Conservation (phyloP, 176 grass and related monocot genomes). For the Areca catechu region DNA sequence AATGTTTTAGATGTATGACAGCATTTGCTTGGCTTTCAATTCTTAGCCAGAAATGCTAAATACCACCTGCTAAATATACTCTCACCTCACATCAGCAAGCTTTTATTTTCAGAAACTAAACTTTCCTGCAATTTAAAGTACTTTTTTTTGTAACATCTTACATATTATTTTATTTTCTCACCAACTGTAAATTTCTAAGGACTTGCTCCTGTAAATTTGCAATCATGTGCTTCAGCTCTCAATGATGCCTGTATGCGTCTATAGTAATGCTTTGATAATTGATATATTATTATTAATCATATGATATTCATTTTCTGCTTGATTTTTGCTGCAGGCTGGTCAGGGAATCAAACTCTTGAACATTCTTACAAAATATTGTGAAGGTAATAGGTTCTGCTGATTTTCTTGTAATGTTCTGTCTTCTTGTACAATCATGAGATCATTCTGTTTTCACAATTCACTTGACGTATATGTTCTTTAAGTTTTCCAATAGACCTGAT, state of each 20-base stretch:
- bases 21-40: too few species aligned
- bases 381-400: conserved; percentile 37
- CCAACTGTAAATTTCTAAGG: neutral
- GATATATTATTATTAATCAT: neutral
- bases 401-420: neutral
- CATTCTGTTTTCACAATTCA: neutral
- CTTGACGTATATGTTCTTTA: too few species aligned
- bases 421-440: neutral
- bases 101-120: too few species aligned
- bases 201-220: conserved; percentile 4
- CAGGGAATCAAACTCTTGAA: conserved; percentile 87
- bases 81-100: too few species aligned
- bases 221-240: conserved; percentile 4
- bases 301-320: neutral
- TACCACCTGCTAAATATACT: too few species aligned
- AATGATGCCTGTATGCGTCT: conserved; percentile 11
- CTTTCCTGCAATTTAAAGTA: neutral
- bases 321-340: conserved; percentile 42
- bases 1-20: too few species aligned
- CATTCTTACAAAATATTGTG: conserved; percentile 95
- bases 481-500: too few species aligned
- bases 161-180: conserved; percentile 4
- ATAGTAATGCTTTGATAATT: neutral
- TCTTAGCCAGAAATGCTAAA: too few species aligned
- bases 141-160: neutral